Evolutionary conservation across 2,329 filamentous ascomycete genomes (phyloP).

Genomic region (Aureobasidium uvarum): DNA sequence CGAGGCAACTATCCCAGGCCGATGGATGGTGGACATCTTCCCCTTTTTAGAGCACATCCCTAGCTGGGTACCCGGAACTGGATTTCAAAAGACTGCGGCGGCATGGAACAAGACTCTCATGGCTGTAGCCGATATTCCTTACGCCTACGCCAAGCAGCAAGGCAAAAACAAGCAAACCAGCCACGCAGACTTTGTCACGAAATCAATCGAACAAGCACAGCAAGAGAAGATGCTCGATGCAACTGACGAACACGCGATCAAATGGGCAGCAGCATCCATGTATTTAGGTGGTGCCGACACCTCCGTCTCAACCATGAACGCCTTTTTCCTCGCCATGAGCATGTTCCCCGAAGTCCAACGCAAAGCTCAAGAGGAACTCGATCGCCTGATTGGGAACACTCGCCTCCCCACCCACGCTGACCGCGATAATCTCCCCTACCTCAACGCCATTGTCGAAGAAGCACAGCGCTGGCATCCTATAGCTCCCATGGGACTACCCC

Average conservation of each 20-base stretch:
- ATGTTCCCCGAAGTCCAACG: constrained; percentile 35
- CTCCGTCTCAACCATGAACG: constrained; percentile 27
- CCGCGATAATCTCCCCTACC: constrained; percentile 33
- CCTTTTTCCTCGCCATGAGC: constrained; percentile 27
- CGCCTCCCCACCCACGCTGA: constrained; percentile 49
- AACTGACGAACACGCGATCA: constrained; percentile 40
- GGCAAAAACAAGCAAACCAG: constrained; percentile 34
- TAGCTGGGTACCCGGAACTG: constrained; percentile 48
- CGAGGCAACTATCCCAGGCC: constrained; percentile 44
- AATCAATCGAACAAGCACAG: constrained; percentile 40
- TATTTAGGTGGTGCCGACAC: constrained; percentile 48
- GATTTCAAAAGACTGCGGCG: constrained; percentile 46
- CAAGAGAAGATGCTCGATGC: neutral
- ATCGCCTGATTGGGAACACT: constrained; percentile 44
- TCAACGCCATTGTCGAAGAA: constrained; percentile 39
- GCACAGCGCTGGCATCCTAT: constrained; percentile 40
- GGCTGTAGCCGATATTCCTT: constrained; percentile 43
- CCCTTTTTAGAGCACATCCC: constrained; percentile 48
- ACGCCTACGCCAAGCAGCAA: constrained; percentile 46
- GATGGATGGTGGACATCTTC: constrained; percentile 49
- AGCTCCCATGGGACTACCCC: constrained; percentile 37
- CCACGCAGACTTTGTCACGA: constrained; percentile 39
- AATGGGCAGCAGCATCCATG: constrained; percentile 46
- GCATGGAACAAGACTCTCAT: constrained; percentile 39
- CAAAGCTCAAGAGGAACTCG: constrained; percentile 35